Evolutionary conservation across 225 moss, liverwort and hornwort genomes (phyloP).

Genomic region (Takakia lepidozioides): DNA sequence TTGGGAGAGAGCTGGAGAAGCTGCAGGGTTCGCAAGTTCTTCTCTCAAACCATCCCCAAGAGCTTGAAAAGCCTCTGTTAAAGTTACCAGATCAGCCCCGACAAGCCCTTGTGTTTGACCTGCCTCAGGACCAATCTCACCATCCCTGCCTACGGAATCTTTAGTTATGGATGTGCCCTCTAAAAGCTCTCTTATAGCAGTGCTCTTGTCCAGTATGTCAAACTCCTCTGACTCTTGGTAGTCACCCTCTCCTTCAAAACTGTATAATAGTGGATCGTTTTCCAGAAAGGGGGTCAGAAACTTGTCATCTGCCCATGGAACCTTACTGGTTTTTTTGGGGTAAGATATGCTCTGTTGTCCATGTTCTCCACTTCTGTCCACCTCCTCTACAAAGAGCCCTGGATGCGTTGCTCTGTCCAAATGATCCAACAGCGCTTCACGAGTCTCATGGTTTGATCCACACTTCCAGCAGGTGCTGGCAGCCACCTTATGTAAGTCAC

Average conservation of each 20-base stretch:
- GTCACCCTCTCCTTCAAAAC: constrained; percentile 53
- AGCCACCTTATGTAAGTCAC: constrained; percentile 54
- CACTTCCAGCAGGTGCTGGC: constrained; percentile 17
- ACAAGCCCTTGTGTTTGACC: background rate
- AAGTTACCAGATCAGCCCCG: constrained; percentile 13
- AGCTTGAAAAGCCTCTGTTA: constrained; percentile 23
- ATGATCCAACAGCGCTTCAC: constrained; percentile 30
- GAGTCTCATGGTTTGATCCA: constrained; percentile 14
- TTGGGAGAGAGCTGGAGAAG: constrained; percentile 3
- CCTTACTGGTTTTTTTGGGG: constrained; percentile 6
- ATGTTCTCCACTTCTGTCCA: constrained; percentile 4
- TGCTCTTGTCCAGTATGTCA: constrained; percentile 19
- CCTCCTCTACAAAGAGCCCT: constrained; percentile 3
- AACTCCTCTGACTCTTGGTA: constrained; percentile 37
- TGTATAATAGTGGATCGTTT: constrained; percentile 63
- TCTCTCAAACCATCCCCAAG: constrained; percentile 20
- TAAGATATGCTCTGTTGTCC: too few species aligned
- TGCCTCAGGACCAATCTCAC: constrained; percentile 4
- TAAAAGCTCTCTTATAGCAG: constrained; percentile 23
- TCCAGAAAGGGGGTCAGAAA: constrained; percentile 47
- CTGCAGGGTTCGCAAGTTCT: constrained; percentile 19
- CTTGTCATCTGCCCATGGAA: constrained; percentile 56
- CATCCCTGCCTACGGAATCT: constrained; percentile 4
- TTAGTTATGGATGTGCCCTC: constrained; percentile 5
- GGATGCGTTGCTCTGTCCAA: constrained; percentile 10